A percentile compares a stretch with the other conserved stretches of the same genome.
Evolutionary conservation across 768 basidiomycete genomes (phyloP).

Genomic region (Sporobolomyces phaffii): DNA sequence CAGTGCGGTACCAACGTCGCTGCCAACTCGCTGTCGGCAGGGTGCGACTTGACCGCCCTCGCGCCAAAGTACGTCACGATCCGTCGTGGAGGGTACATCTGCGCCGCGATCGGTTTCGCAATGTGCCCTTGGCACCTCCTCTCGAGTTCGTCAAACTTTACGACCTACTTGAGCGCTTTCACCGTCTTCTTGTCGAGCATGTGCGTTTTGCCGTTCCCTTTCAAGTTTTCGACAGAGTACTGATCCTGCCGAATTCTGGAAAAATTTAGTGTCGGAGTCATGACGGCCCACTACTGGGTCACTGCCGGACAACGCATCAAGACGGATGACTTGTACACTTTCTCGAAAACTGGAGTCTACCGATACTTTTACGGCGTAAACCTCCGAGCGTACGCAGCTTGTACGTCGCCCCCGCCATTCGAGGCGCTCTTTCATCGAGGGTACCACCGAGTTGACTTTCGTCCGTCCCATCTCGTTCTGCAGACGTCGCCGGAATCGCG

Average conservation of each 20-base stretch:
- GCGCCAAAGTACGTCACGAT: constrained; percentile 76
- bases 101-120: constrained; percentile 67
- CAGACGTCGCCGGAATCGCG: constrained; percentile 62
- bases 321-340: constrained; percentile 64
- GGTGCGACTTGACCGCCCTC: constrained; percentile 73
- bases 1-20: constrained; percentile 72
- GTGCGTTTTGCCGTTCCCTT: no score
- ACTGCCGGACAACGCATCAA: constrained; percentile 64
- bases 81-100: constrained; percentile 74
- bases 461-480: constrained; percentile 42
- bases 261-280: constrained; percentile 44
- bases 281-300: constrained; percentile 75
- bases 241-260: no score
- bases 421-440: no score
- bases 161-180: constrained; percentile 65
- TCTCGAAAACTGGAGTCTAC: constrained; percentile 50
- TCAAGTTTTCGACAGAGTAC: no score
- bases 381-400: constrained; percentile 54
- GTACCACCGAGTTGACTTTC: no score
- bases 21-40: constrained; percentile 71
- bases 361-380: constrained; percentile 70
- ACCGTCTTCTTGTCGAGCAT: constrained; percentile 75
- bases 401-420: constrained; percentile 27
- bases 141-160: constrained; percentile 41
- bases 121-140: constrained; percentile 59